Conservation (phyloP, 2,329 filamentous ascomycete species). For the Aspergillus niger region DNA sequence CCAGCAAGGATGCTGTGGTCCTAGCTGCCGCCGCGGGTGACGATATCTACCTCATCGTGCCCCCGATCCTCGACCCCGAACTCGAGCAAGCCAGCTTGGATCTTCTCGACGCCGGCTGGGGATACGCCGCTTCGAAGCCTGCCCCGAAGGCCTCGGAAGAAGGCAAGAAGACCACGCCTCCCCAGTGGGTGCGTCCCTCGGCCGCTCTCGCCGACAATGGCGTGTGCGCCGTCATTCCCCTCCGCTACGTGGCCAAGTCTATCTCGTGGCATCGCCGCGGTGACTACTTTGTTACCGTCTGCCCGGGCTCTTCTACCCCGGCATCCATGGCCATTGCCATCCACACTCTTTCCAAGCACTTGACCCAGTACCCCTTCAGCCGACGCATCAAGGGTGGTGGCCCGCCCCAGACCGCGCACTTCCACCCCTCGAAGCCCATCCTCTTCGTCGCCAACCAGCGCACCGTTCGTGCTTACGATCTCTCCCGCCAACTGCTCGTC, state of each 20-base stretch:
- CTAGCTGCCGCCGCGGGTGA: constrained; percentile 84
- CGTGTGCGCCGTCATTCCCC: constrained; percentile 76
- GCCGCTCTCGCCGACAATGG: constrained; percentile 70
- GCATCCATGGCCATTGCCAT: constrained; percentile 74
- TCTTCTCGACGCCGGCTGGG: constrained; percentile 84
- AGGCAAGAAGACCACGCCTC: constrained; percentile 71
- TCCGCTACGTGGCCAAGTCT: constrained; percentile 79
- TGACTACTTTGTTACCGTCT: constrained; percentile 92
- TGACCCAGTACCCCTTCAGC: constrained; percentile 92
- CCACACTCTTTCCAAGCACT: constrained; percentile 91
- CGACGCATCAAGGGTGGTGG: constrained; percentile 68
- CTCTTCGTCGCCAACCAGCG: constrained; percentile 97
- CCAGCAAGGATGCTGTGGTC: constrained; percentile 75
- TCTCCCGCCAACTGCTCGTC: constrained; percentile 85
- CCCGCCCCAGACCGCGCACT: constrained; percentile 82
- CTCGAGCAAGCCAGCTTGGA: constrained; percentile 73
- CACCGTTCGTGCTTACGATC: constrained; percentile 89
- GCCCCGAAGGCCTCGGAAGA: constrained; percentile 52
- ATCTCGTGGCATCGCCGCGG: constrained; percentile 92
- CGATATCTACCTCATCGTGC: constrained; percentile 81
- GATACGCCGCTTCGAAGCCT: constrained; percentile 71
- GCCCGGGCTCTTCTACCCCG: constrained; percentile 60
- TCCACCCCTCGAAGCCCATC: constrained; percentile 88
- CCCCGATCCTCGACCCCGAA: constrained; percentile 70
- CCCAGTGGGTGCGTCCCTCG: constrained; percentile 81